Evolutionary conservation across 2,329 filamentous ascomycete genomes (phyloP).

Genomic region (Pyrenophora tritici-repentis): DNA sequence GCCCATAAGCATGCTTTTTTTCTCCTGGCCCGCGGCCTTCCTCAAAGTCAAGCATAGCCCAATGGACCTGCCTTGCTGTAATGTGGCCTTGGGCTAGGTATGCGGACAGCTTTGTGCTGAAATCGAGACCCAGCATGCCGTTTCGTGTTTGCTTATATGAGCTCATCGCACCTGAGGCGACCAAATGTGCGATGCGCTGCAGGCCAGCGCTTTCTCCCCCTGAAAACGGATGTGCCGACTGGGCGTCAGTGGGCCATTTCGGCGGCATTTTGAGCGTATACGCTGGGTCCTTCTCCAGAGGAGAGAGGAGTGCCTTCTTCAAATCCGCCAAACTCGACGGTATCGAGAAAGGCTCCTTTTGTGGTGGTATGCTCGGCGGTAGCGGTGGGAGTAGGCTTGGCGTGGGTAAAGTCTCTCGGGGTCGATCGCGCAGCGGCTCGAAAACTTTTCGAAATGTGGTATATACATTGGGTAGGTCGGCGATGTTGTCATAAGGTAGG

Average conservation of each 20-base stretch:
- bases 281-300: slow-evolving; percentile 55
- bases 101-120: slow-evolving; percentile 75
- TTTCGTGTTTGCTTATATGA: slow-evolving; percentile 74
- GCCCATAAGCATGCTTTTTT: slow-evolving; percentile 60
- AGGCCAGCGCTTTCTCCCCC: slow-evolving; percentile 69
- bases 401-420: slow-evolving; percentile 61
- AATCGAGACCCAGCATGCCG: slow-evolving; percentile 70
- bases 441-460: slow-evolving; percentile 74
- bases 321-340: slow-evolving; percentile 61
- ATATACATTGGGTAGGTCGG: slow-evolving; percentile 74
- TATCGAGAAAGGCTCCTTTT: slow-evolving; percentile 66
- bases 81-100: slow-evolving; percentile 75
- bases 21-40: slow-evolving; percentile 56
- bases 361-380: slow-evolving; percentile 62
- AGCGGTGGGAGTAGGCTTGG: slow-evolving; percentile 64
- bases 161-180: slow-evolving; percentile 64
- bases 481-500: slow-evolving; percentile 60
- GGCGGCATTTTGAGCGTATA: slow-evolving; percentile 59
- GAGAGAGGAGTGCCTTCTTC: slow-evolving; percentile 60
- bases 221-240: slow-evolving; percentile 67
- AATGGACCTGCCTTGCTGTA: slow-evolving; percentile 73
- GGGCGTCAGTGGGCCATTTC: slow-evolving; percentile 56
- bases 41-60: slow-evolving; percentile 71
- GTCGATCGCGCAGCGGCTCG: slow-evolving; percentile 70
- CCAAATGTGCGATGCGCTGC: slow-evolving; percentile 63